These are phyloP conservation scores for Penicillium aurantiogriseum DNA, from an alignment of 2,329 filamentous ascomycete species.

Conservation along the genomic window DNA sequence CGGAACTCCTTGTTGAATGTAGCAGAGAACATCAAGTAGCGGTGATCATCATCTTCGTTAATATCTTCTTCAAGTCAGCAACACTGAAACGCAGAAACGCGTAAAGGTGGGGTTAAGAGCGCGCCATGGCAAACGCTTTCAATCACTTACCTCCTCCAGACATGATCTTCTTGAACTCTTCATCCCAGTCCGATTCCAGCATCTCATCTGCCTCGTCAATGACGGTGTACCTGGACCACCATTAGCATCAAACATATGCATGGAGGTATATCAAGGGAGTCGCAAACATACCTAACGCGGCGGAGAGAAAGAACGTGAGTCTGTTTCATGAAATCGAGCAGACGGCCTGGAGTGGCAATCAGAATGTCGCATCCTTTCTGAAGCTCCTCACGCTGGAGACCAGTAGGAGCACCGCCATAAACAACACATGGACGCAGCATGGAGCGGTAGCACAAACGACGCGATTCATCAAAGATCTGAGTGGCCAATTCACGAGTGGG, in stretches of 20 bases:
- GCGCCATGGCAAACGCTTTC: not conserved
- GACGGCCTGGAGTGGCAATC: slow-evolving; percentile 81
- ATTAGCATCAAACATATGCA: not conserved
- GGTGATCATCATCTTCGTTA: slow-evolving; percentile 71
- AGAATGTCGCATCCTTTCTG: slow-evolving; percentile 84
- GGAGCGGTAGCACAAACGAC: slow-evolving; percentile 88
- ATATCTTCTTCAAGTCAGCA: slow-evolving; percentile 50
- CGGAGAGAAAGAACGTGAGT: slow-evolving; percentile 67
- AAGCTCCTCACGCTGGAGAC: slow-evolving; percentile 69
- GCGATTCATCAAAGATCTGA: slow-evolving; percentile 92
- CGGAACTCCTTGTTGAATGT: slow-evolving; percentile 84
- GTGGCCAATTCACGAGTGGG: slow-evolving; percentile 88
- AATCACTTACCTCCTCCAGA: slow-evolving; percentile 68
- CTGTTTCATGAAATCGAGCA: slow-evolving; percentile 78
- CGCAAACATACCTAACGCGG: slow-evolving; percentile 64
- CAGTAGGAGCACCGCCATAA: slow-evolving; percentile 78
- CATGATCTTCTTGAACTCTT: slow-evolving; percentile 73
- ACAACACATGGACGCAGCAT: slow-evolving; percentile 89
- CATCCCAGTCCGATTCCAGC: slow-evolving; percentile 74
- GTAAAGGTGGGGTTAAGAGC: not conserved
- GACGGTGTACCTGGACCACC: slow-evolving; percentile 57
- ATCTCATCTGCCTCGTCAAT: slow-evolving; percentile 97
- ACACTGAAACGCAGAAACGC: not conserved
- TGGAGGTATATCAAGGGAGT: not conserved
- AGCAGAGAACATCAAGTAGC: slow-evolving; percentile 84